Evolutionary conservation across 257 asterid species (phyloP), one percentile per base, ranked within the genome.

Genomic region (Gentiana dahurica): DNA sequence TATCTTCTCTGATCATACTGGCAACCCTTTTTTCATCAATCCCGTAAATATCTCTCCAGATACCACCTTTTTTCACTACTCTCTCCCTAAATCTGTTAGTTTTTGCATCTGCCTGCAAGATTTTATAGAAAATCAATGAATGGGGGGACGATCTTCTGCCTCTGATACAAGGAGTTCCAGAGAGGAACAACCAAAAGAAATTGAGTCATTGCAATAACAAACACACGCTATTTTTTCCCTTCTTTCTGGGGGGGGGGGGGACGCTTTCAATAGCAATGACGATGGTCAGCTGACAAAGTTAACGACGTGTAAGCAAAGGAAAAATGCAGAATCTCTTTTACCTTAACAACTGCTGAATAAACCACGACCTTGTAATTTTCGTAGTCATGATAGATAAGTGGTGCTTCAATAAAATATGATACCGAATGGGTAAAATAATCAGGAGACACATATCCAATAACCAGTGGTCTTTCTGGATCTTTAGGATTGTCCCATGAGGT

Each of bases 351-450:
- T 56, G 99, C 95, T 41, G 99, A 92, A 73, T 88, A 92, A 66
- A 85, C 85, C 71, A 88, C 95, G 81, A 88, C 97, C 77, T 84
- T 92, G 71, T 78, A 88, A 75, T 77, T 80, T 61, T 73, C 67
- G 64, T 76, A 77, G 75, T 92, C 87, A 57, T 92, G 95, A 75
- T 81, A 74, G 55, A 77, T 62, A 36, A 92, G 87, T 11, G 99
- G 99, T 6, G 95, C 95, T 72, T 92, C 99, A 39, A 92, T 79
- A 73, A 85, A 92, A 74, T 92, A 92, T 38, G 99, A 92, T 24
- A 92, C 99, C 15, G 99, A 92, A 65, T 92, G 99, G 66, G 99
- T 92, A 71, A 92, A 92, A 74, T 85, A 92, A 84, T 92, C 99
- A 38, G 99, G 99, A 74, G 99, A 92, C 64, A 92, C 97, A 59